These are phyloP conservation scores for Curvularia eragrostidis DNA, from an alignment of 2,329 filamentous ascomycete genomes.

Conservation along the genomic window DNA sequence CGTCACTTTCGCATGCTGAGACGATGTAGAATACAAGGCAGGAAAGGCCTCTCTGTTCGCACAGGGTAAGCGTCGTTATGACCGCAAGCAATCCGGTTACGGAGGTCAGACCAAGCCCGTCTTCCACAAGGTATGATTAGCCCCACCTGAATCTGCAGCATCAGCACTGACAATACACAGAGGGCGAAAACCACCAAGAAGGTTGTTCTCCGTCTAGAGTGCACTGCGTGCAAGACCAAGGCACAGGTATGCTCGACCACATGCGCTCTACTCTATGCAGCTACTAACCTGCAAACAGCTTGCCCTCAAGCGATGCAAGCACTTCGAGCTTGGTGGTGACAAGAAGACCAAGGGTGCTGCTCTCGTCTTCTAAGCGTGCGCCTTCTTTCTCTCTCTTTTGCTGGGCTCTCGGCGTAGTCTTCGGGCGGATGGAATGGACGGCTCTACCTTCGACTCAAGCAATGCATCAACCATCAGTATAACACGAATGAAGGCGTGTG, in stretches of 20 bases:
- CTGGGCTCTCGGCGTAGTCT: slow-evolving; percentile 50
- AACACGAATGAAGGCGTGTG: slow-evolving; percentile 36
- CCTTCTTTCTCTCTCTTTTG: slow-evolving; percentile 50
- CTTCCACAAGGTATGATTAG: slow-evolving; percentile 75
- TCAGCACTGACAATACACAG: slow-evolving; percentile 55
- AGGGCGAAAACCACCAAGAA: slow-evolving; percentile 99
- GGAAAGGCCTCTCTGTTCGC: slow-evolving; percentile 95
- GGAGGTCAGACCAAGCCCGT: slow-evolving; percentile 99
- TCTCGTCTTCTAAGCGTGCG: slow-evolving; percentile 92
- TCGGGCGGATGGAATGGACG: slow-evolving; percentile 45
- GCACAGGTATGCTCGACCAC: slow-evolving; percentile 36
- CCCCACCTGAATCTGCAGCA: not conserved
- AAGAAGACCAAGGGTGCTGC: slow-evolving; percentile 99
- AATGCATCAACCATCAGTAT: slow-evolving; percentile 34
- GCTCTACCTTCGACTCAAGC: slow-evolving; percentile 46
- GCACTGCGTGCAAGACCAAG: slow-evolving; percentile 81
- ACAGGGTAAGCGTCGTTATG: slow-evolving; percentile 99
- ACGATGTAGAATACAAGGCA: slow-evolving; percentile 78
- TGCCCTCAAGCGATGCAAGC: slow-evolving; percentile 99
- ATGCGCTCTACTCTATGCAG: not conserved
- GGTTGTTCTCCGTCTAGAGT: slow-evolving; percentile 98
- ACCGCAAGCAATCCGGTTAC: slow-evolving; percentile 92
- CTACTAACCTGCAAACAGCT: slow-evolving; percentile 71
- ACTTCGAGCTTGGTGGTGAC: slow-evolving; percentile 99
- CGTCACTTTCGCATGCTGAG: slow-evolving; percentile 33